Percentiles rank a stretch among this genome's conserved stretches.
These are phyloP conservation scores for Gastrolobium villosum DNA, from an alignment of 306 rosid genomes.

Conservation along the genomic window DNA sequence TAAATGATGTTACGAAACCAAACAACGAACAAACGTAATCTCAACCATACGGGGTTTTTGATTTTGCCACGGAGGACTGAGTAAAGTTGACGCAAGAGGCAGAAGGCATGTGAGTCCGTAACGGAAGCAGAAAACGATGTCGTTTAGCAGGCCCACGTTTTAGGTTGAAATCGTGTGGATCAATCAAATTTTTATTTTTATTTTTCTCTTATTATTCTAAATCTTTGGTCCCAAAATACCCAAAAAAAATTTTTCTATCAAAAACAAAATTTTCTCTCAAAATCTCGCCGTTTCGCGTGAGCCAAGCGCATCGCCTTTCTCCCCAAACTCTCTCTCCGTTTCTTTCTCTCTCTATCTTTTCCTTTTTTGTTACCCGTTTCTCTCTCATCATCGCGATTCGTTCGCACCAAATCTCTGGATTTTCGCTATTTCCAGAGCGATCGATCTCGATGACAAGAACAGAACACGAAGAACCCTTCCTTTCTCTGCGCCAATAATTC, in stretches of 20 bases:
- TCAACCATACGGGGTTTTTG: background rate
- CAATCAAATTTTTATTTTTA: constrained; percentile 25
- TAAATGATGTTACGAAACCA: background rate
- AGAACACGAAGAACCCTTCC: constrained; percentile 39
- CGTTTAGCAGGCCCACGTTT: constrained; percentile 48
- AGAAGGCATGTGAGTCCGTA: constrained; percentile 35
- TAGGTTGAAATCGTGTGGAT: constrained; percentile 41
- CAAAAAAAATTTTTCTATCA: constrained; percentile 8
- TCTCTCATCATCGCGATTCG: constrained; percentile 65
- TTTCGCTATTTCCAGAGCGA: constrained; percentile 56
- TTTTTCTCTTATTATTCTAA: constrained; percentile 1
- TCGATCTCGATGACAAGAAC: constrained; percentile 61
- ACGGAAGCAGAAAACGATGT: constrained; percentile 56
- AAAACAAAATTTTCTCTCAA: constrained; percentile 43
- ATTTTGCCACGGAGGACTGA: background rate
- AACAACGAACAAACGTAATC: background rate
- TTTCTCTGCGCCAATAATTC: constrained; percentile 19
- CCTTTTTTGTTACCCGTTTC: background rate
- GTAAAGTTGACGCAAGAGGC: constrained; percentile 37
- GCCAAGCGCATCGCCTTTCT: constrained; percentile 46
- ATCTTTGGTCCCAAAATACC: constrained; percentile 45
- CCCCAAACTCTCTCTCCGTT: constrained; percentile 31
- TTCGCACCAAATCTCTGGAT: constrained; percentile 75
- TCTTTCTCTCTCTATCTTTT: constrained; percentile 18
- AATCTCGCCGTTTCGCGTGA: constrained; percentile 59